Evolutionary conservation across 108 stramenopile species (phyloP).

Genomic region (Nannochloropsis gaditana): DNA sequence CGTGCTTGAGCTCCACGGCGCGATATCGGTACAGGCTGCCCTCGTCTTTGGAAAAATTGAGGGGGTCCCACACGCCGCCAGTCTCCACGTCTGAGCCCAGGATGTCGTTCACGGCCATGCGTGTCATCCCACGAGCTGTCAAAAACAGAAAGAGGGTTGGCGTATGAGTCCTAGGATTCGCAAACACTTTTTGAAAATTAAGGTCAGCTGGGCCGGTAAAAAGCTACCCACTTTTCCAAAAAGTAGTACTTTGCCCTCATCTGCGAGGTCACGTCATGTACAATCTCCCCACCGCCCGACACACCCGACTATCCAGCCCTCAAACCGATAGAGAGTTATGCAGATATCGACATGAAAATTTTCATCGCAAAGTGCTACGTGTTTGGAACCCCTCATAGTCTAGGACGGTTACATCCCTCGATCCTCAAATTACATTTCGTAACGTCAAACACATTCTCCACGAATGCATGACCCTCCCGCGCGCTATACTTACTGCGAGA

Average conservation of each 20-base stretch:
- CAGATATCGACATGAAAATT: too few relatives aligned
- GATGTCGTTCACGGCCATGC: constrained; percentile 48
- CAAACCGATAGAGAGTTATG: background rate
- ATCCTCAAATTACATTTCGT: too few relatives aligned
- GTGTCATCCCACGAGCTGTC: constrained; percentile 5
- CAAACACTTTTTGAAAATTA: too few relatives aligned
- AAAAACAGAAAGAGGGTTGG: background rate
- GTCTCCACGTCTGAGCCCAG: constrained; percentile 52
- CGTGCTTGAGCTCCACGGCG: constrained; percentile 63
- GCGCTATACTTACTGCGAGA: background rate
- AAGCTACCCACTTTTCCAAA: too few relatives aligned
- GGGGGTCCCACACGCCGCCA: constrained; percentile 47
- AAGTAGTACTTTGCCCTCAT: too few relatives aligned
- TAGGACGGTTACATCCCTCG: too few relatives aligned
- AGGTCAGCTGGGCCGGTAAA: too few relatives aligned
- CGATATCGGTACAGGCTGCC: constrained; percentile 43
- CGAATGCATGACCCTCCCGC: too few relatives aligned
- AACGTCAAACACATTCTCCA: too few relatives aligned
- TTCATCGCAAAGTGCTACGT: too few relatives aligned
- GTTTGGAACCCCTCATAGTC: too few relatives aligned
- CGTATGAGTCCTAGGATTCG: background rate
- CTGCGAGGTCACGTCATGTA: background rate
- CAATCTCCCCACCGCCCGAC: background rate
- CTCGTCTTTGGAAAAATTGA: constrained; percentile 45
- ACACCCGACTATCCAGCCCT: background rate